These are phyloP conservation scores for Corylus heterophylla DNA, from an alignment of 306 rosid species.

Conservation along the genomic window DNA sequence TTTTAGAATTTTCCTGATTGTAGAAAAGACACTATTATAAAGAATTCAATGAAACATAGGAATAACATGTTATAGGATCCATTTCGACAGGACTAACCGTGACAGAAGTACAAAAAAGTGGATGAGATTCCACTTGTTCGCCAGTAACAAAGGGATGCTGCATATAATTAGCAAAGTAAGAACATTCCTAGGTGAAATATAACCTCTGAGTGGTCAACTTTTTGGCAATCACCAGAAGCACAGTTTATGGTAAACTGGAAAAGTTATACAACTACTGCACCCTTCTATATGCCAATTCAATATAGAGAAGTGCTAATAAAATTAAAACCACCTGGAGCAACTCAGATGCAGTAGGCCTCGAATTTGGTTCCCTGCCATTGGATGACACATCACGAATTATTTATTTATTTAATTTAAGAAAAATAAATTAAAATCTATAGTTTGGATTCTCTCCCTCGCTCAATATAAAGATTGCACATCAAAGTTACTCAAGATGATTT, in stretches of 20 bases:
- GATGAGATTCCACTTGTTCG: conserved; percentile 40
- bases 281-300: conserved; percentile 6
- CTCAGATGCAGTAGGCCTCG: conserved; percentile 81
- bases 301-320: conserved; percentile 24
- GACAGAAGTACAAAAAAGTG: conserved; percentile 36
- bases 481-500: not conserved
- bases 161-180: conserved; percentile 34
- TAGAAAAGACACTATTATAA: conserved; percentile 22
- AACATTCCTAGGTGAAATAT: conserved; percentile 24
- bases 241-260: conserved; percentile 9
- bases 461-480: not conserved
- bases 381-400: conserved; percentile 15
- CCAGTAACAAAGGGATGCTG: conserved; percentile 97
- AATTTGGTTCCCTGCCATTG: conserved; percentile 81
- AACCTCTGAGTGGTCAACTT: conserved; percentile 24
- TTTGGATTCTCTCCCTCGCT: not conserved
- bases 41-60: conserved; percentile 20
- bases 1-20: conserved; percentile 56
- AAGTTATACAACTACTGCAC: conserved; percentile 15
- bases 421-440: not conserved
- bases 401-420: not conserved
- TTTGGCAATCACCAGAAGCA: conserved; percentile 15
- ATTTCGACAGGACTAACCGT: conserved; percentile 55
- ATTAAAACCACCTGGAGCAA: conserved; percentile 76
- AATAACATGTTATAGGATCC: conserved; percentile 14